These are phyloP conservation scores for Vicia faba DNA, from an alignment of 306 rosid genomes.

Conservation along the genomic window DNA sequence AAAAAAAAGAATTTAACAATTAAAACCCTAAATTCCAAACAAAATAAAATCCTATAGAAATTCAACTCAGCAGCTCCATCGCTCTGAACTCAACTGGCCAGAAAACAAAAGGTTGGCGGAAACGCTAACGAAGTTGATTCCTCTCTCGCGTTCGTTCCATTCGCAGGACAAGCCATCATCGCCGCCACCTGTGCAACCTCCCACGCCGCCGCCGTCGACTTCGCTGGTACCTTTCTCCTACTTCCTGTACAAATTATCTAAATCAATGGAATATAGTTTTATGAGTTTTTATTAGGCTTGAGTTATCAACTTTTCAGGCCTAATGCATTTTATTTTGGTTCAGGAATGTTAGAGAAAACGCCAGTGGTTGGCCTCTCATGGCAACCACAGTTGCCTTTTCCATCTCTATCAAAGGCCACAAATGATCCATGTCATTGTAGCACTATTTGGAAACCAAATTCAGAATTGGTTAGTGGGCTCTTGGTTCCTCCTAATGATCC, in stretches of 20 bases:
- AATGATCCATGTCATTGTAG: slow-evolving; percentile 29
- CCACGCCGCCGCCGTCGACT: no score
- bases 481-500: slow-evolving; percentile 76
- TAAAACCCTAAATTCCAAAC: background rate
- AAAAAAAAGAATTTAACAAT: no score
- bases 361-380: slow-evolving; percentile 70
- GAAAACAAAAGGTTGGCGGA: background rate
- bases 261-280: no score
- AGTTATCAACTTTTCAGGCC: no score
- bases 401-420: slow-evolving; percentile 42
- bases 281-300: no score
- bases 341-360: slow-evolving; percentile 54
- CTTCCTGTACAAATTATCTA: no score
- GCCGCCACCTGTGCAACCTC: no score
- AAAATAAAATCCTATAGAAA: background rate
- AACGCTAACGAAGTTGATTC: background rate
- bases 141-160: no score
- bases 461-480: slow-evolving; percentile 80
- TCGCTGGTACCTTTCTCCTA: no score
- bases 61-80: background rate
- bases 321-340: no score
- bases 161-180: no score
- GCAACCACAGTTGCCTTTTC: slow-evolving; percentile 68
- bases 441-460: slow-evolving; percentile 58
- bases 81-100: background rate